A percentile compares a stretch with the other conserved stretches of the same genome.
phyloP scores from a whole-genome alignment of 345 rosid genomes.

The Eutrema heterophyllum region DNA sequence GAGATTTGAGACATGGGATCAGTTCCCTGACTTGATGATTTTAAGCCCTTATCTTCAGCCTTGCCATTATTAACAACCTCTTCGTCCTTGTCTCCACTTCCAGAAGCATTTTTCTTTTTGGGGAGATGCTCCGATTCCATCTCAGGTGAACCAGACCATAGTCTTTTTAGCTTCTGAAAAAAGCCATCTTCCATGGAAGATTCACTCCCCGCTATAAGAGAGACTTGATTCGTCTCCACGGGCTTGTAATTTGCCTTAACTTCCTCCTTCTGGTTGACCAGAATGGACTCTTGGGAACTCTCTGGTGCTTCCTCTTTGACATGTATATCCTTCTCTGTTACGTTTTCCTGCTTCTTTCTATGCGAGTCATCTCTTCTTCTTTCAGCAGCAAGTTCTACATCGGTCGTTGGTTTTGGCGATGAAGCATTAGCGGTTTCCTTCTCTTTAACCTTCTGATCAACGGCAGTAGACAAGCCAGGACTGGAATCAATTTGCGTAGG shows the following conservation, averaged over 20 bases:
- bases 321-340: background rate
- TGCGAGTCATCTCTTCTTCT: conserved; percentile 5
- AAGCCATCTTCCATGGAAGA: conserved; percentile 37
- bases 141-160: conserved; percentile 44
- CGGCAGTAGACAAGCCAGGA: conserved; percentile 5
- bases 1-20: conserved; percentile 2
- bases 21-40: conserved; percentile 18
- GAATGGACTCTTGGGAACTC: conserved; percentile 11
- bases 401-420: conserved; percentile 17
- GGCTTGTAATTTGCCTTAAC: background rate
- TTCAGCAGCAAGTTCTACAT: conserved; percentile 23
- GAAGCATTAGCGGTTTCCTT: conserved; percentile 15
- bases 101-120: conserved; percentile 12
- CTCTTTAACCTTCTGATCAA: conserved; percentile 6
- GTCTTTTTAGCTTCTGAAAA: conserved; percentile 40
- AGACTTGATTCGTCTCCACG: conserved; percentile 11
- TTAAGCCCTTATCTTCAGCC: conserved; percentile 25
- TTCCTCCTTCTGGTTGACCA: conserved; percentile 14
- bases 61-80: conserved; percentile 1
- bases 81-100: conserved; percentile 20
- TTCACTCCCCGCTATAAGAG: conserved; percentile 23
- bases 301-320: background rate
- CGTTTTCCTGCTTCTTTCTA: conserved; percentile 14
- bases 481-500: conserved; percentile 17
- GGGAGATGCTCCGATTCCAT: conserved; percentile 18